Evolutionary conservation across 441 rosid species (phyloP).

Genomic region (Cnidoscolus chayamansa): DNA sequence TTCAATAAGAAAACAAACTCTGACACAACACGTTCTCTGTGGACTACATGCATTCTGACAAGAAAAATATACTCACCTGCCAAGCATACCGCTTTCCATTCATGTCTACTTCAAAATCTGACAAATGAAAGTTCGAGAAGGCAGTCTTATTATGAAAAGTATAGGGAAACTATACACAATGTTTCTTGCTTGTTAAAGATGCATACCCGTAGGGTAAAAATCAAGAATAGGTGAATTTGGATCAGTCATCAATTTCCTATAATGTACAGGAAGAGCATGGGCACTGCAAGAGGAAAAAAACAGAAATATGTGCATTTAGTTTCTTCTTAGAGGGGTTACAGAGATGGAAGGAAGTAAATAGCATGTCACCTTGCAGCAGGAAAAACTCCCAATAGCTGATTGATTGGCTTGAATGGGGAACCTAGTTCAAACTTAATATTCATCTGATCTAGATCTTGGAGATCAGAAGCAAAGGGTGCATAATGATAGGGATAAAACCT

Average conservation of each 20-base stretch:
- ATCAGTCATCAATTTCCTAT: slow-evolving; percentile 82
- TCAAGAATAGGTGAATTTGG: slow-evolving; percentile 80
- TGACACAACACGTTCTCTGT: not conserved
- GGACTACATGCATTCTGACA: slow-evolving; percentile 12
- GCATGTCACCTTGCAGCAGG: slow-evolving; percentile 82
- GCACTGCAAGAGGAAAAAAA: slow-evolving; percentile 46
- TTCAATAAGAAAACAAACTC: slow-evolving; percentile 4
- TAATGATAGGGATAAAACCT: slow-evolving; percentile 98
- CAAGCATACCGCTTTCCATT: slow-evolving; percentile 86
- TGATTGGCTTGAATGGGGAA: slow-evolving; percentile 83
- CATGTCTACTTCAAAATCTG: slow-evolving; percentile 95
- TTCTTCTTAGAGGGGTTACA: slow-evolving; percentile 5
- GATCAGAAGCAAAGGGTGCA: slow-evolving; percentile 99
- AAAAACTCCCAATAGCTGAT: slow-evolving; percentile 89
- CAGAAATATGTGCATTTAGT: slow-evolving; percentile 19
- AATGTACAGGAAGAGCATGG: slow-evolving; percentile 87
- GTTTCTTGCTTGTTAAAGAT: slow-evolving; percentile 18
- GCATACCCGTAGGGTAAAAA: slow-evolving; percentile 81
- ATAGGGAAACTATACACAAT: slow-evolving; percentile 1
- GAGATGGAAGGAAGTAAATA: not conserved
- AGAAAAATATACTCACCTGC: slow-evolving; percentile 58
- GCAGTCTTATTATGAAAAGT: slow-evolving; percentile 22
- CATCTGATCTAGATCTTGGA: slow-evolving; percentile 66
- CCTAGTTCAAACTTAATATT: slow-evolving; percentile 71
- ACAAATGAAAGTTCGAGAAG: slow-evolving; percentile 13